Conservation (phyloP, 73 alveolate genomes). For the Paramecium octaurelia region DNA sequence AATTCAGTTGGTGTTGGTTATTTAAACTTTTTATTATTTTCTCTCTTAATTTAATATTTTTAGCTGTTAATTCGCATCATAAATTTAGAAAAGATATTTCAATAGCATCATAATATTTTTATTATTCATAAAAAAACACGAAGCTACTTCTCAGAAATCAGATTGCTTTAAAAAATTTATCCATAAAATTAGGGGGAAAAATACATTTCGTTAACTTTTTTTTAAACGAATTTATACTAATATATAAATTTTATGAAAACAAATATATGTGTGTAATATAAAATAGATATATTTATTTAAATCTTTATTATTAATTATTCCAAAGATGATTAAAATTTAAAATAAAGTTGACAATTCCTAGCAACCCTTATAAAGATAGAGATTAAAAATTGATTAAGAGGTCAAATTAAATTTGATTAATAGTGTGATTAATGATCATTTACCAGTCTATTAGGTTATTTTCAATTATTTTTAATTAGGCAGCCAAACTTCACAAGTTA, state of each 20-base stretch:
- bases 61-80: background rate
- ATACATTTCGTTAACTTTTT: background rate
- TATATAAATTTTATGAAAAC: background rate
- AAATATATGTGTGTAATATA: background rate
- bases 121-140: background rate
- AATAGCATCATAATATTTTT: background rate
- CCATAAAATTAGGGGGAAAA: background rate
- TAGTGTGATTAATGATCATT: slow-evolving; percentile 12
- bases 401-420: background rate
- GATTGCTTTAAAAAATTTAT: background rate
- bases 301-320: background rate
- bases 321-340: background rate
- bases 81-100: background rate
- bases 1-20: no score
- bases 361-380: background rate
- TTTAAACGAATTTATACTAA: background rate
- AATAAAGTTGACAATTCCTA: background rate
- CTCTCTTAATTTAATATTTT: background rate
- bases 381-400: background rate
- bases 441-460: background rate
- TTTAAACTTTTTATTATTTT: no score
- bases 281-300: background rate
- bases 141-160: background rate
- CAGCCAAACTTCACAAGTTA: background rate
- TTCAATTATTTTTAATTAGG: background rate